Conservation (phyloP, 106 monocot genomes). For the Allium fistulosum region DNA sequence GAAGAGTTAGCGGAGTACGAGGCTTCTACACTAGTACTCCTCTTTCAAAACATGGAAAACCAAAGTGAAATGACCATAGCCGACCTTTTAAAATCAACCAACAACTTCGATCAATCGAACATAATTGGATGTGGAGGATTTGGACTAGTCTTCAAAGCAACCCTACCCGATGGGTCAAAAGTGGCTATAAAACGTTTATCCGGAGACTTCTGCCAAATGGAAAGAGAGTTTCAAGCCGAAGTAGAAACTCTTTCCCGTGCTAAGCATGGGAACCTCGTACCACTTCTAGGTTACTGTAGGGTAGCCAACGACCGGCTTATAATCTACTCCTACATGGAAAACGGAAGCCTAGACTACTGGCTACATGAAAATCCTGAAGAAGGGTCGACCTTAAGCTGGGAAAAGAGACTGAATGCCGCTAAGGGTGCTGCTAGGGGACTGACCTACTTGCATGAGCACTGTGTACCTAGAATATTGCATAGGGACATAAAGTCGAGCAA, state of each 20-base stretch:
- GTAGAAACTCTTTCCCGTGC: constrained; percentile 24
- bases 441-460: constrained; percentile 16
- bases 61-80: constrained; percentile 14
- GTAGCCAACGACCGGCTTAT: constrained; percentile 15
- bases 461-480: constrained; percentile 18
- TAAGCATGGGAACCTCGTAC: constrained; percentile 16
- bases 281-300: constrained; percentile 20
- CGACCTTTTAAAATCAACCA: constrained; percentile 20
- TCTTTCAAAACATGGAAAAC: constrained; percentile 26
- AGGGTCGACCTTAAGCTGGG: constrained; percentile 7
- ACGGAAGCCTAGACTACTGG: constrained; percentile 26
- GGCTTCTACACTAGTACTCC: constrained; percentile 14
- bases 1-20: constrained; percentile 3
- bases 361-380: constrained; percentile 22
- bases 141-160: constrained; percentile 22
- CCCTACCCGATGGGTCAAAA: constrained; percentile 13
- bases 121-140: constrained; percentile 25
- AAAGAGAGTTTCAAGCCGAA: constrained; percentile 21
- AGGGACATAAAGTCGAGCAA: constrained; percentile 25
- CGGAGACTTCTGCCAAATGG: constrained; percentile 26
- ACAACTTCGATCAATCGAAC: constrained; percentile 19
- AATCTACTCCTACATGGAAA: constrained; percentile 24
- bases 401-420: constrained; percentile 14
- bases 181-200: constrained; percentile 22
- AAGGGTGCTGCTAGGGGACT: constrained; percentile 20